Conservation (phyloP, 1,284 basidiomycete species). For the Cystobasidium sp. region DNA sequence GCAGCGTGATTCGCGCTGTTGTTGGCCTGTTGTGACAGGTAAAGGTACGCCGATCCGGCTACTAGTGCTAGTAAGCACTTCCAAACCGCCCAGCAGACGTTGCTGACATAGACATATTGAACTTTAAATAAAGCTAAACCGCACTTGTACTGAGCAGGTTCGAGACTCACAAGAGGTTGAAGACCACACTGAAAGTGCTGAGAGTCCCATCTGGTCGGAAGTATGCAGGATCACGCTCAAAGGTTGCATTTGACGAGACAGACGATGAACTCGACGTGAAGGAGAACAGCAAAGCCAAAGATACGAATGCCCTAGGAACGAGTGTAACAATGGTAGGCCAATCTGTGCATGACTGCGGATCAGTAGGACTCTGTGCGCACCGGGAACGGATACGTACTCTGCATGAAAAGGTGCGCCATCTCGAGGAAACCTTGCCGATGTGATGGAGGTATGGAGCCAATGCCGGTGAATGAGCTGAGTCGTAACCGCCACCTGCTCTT, state of each 20-base stretch:
- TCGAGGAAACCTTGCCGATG: conserved; percentile 44
- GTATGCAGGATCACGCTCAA: conserved; percentile 45
- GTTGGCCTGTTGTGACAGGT: background rate
- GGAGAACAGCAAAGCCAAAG: conserved; percentile 47
- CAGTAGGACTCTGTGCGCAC: background rate
- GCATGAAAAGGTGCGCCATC: conserved; percentile 43
- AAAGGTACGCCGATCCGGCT: background rate
- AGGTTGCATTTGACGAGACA: background rate
- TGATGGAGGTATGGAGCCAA: conserved; percentile 17
- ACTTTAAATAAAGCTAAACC: background rate
- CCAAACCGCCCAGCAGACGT: conserved; percentile 26
- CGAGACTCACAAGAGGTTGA: conserved; percentile 45
- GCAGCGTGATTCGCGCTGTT: background rate
- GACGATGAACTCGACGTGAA: conserved; percentile 46
- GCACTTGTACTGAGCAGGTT: background rate
- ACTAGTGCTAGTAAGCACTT: background rate
- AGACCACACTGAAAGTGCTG: conserved; percentile 41
- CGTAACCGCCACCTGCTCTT: conserved; percentile 22
- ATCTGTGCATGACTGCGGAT: conserved; percentile 34
- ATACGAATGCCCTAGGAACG: conserved; percentile 46
- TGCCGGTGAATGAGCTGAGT: conserved; percentile 29
- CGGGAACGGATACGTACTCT: conserved; percentile 41
- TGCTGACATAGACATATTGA: background rate
- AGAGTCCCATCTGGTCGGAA: conserved; percentile 45
- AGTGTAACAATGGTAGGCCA: conserved; percentile 49